Conservation (phyloP, 345 rosid genomes). For the Nasturtium officinale region DNA sequence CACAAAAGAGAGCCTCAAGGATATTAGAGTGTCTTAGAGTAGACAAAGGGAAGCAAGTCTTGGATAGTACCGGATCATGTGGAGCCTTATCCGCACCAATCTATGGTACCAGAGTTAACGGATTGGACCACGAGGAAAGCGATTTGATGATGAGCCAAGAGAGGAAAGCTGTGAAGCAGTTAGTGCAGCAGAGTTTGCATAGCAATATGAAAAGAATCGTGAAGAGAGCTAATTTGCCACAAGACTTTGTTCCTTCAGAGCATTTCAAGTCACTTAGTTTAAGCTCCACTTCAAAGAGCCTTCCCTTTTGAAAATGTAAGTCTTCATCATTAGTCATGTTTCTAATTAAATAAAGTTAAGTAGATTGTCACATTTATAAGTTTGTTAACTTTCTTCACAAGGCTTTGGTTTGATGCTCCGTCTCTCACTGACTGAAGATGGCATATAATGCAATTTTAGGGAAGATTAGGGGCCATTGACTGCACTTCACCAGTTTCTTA, state of each 20-base stretch:
- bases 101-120: slow-evolving; percentile 55
- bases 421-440: slow-evolving; percentile 44
- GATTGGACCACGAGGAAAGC: slow-evolving; percentile 57
- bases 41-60: slow-evolving; percentile 89
- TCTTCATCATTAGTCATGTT: slow-evolving; percentile 20
- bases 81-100: slow-evolving; percentile 87
- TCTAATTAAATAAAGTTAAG: background rate
- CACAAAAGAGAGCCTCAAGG: slow-evolving; percentile 97
- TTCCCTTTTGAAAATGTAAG: slow-evolving; percentile 72
- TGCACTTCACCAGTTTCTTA: slow-evolving; percentile 31
- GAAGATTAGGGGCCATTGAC: slow-evolving; percentile 23
- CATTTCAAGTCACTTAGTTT: slow-evolving; percentile 82
- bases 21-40: slow-evolving; percentile 75
- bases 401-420: slow-evolving; percentile 41
- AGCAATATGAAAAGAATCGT: slow-evolving; percentile 93
- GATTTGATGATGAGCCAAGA: slow-evolving; percentile 89
- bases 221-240: slow-evolving; percentile 95
- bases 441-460: slow-evolving; percentile 27
- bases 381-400: slow-evolving; percentile 31
- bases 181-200: slow-evolving; percentile 96
- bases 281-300: slow-evolving; percentile 92
- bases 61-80: slow-evolving; percentile 56
- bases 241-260: slow-evolving; percentile 92
- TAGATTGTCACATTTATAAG: slow-evolving; percentile 9
- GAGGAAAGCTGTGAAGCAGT: slow-evolving; percentile 90